Percentiles rank a stretch among this genome's conserved stretches.
Evolutionary conservation across 306 rosid genomes (phyloP).

Genomic region (Calophaca sinica): DNA sequence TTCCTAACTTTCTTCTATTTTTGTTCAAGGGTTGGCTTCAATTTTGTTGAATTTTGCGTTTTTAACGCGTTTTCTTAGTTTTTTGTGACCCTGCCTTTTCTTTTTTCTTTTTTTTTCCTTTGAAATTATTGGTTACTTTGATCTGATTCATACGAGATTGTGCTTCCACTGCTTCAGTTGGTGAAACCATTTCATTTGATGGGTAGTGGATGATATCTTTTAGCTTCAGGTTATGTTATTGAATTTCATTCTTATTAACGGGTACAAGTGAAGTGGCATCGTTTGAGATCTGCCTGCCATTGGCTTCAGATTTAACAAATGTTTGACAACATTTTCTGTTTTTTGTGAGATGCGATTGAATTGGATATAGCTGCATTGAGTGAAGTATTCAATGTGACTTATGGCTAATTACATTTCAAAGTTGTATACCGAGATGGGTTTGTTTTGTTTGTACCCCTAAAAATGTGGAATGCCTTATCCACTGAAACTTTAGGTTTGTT

Average conservation of each 20-base stretch:
- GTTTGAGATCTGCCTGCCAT: conserved; percentile 45
- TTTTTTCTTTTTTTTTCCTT: background rate
- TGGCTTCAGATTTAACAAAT: conserved; percentile 23
- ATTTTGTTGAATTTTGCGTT: background rate
- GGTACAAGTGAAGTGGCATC: conserved; percentile 1
- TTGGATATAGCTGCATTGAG: conserved; percentile 29
- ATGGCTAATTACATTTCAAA: background rate
- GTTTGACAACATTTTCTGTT: conserved; percentile 28
- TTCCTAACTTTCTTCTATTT: conserved; percentile 35
- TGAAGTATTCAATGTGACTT: conserved; percentile 9
- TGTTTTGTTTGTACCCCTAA: background rate
- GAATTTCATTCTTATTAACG: conserved; percentile 40
- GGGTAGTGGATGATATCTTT: background rate
- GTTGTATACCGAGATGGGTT: background rate
- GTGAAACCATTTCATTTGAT: background rate
- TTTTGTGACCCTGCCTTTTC: background rate
- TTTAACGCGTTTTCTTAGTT: background rate
- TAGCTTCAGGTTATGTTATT: conserved; percentile 19
- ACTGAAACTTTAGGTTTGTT: background rate
- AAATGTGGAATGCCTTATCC: conserved; percentile 33
- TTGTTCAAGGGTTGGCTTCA: conserved; percentile 38
- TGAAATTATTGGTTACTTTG: conserved; percentile 36
- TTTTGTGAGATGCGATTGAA: conserved; percentile 25
- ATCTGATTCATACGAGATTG: conserved; percentile 52
- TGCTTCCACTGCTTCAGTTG: conserved; percentile 32